phyloP scores from a whole-genome alignment of 345 rosid genomes.

The Adansonia digitata region DNA sequence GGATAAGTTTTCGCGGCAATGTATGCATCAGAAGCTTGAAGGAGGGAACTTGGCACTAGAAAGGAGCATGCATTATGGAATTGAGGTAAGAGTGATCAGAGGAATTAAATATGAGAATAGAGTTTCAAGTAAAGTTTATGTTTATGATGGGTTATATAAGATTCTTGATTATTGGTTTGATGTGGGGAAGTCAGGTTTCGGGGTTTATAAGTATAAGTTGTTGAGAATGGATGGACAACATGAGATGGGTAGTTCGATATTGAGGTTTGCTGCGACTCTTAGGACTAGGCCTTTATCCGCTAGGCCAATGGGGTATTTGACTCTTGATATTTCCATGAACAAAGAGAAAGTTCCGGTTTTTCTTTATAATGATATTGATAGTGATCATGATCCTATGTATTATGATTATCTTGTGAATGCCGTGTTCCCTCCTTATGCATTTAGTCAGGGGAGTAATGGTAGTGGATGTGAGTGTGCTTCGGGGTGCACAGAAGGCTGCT shows the following conservation, averaged over 20 bases:
- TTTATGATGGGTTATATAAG: constrained; percentile 82
- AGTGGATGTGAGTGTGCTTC: constrained; percentile 67
- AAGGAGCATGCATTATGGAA: constrained; percentile 72
- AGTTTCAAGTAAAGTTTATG: constrained; percentile 53
- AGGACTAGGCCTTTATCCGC: constrained; percentile 46
- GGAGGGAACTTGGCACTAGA: constrained; percentile 88
- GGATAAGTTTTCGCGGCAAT: constrained; percentile 58
- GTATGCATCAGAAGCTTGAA: constrained; percentile 69
- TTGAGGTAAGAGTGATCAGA: constrained; percentile 75
- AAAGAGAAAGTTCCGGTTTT: constrained; percentile 61
- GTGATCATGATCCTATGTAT: constrained; percentile 65
- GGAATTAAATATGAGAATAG: constrained; percentile 60
- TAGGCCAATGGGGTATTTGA: constrained; percentile 68
- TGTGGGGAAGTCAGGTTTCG: constrained; percentile 86
- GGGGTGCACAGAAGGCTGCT: constrained; percentile 62
- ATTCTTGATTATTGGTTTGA: constrained; percentile 85
- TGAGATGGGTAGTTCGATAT: constrained; percentile 67
- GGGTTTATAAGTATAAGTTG: constrained; percentile 70
- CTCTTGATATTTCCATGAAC: constrained; percentile 63
- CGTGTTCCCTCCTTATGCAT: constrained; percentile 53
- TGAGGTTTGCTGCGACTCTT: constrained; percentile 61
- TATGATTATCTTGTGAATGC: constrained; percentile 72
- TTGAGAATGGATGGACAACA: constrained; percentile 73
- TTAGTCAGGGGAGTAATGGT: constrained; percentile 31
- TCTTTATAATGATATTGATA: constrained; percentile 72